Percentiles rank a stretch among this genome's conserved stretches.
Evolutionary conservation across 1,139 yeast species (phyloP).

Genomic region (Lodderomyces metapsilosis): DNA sequence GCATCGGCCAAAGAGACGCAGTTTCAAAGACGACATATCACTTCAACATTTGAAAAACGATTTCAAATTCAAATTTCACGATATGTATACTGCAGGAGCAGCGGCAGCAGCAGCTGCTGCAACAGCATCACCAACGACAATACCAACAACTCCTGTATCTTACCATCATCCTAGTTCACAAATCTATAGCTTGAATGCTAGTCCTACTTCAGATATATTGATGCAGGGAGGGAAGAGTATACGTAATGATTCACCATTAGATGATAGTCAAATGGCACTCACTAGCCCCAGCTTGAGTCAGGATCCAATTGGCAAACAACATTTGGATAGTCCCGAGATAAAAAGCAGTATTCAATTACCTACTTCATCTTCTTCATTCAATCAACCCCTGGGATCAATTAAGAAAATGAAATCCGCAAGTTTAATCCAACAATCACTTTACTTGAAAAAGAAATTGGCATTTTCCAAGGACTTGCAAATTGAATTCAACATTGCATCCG

Average conservation of each 20-base stretch:
- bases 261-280: not conserved
- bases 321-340: not conserved
- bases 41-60: slow-evolving; percentile 23
- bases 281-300: not conserved
- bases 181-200: slow-evolving; percentile 20
- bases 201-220: slow-evolving; percentile 10
- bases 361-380: not conserved
- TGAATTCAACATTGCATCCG: slow-evolving; percentile 22
- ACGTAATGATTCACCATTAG: not conserved
- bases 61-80: slow-evolving; percentile 32
- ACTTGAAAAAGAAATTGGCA: slow-evolving; percentile 30
- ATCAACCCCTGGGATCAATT: slow-evolving; percentile 3
- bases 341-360: not conserved
- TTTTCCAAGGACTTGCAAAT: slow-evolving; percentile 41
- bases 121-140: slow-evolving; percentile 7
- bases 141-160: slow-evolving; percentile 9
- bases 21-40: slow-evolving; percentile 10
- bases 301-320: not conserved
- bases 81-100: slow-evolving; percentile 4
- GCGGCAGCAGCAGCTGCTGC: too few relatives aligned
- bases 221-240: not conserved
- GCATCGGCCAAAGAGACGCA: slow-evolving; percentile 16
- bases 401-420: slow-evolving; percentile 15
- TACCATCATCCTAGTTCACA: not conserved
- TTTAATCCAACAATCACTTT: slow-evolving; percentile 23